Base-by-base conservation (phyloP, 192 early-diverging fungal species). In the Coemansia sp. region DNA sequence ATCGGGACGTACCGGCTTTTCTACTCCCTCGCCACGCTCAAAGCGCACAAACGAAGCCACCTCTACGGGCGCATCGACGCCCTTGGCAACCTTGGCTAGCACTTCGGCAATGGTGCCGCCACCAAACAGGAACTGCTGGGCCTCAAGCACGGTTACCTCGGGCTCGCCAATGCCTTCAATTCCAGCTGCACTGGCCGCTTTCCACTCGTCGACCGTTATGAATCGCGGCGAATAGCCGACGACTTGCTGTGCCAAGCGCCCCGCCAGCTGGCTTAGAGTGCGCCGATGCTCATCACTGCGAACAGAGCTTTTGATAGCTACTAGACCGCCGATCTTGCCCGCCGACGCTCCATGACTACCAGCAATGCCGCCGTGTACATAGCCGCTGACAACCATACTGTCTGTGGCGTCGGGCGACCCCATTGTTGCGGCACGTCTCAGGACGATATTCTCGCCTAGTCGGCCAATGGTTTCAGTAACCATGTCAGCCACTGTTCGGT, bases 21-120 rank as follows among this genome's bases (percentile, higher is more conserved):
- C 91, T 62, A 97, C 89, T 39, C 92, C 93, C 77, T 97, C 94
- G 41, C 94, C 95, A 69, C 89, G 88, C 78, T 92, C 92, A 84
- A 88, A 91, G 64, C 95, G 84, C 44, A 89, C 72, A 82, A 92
- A 95, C 40, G 92, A 90, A 12, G 80, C 73, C 20, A 97, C 86
- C 55, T 85, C 75, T 20, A 90, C 78, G 15, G 85, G 77, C 12
- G 88, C 70, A 16, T 78, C 83, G 34, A 78, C 69, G 8, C 81
- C 76, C 7, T 86, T 78, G 47, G 85, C 79, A 36, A 64, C 61
- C 66, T 79, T 64, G 31, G 66, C 79, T 41, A 90, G 90, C 66
- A 92, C 87, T 68, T 83, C 79, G 15, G 91, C 89, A 44, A 89
- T 83, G 8, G 74, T 70, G 10, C 91, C 91, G 36, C 91, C 92